Evolutionary conservation across 148 eudicot genomes (phyloP).

Genomic region (Vaccinium macrocarpon): DNA sequence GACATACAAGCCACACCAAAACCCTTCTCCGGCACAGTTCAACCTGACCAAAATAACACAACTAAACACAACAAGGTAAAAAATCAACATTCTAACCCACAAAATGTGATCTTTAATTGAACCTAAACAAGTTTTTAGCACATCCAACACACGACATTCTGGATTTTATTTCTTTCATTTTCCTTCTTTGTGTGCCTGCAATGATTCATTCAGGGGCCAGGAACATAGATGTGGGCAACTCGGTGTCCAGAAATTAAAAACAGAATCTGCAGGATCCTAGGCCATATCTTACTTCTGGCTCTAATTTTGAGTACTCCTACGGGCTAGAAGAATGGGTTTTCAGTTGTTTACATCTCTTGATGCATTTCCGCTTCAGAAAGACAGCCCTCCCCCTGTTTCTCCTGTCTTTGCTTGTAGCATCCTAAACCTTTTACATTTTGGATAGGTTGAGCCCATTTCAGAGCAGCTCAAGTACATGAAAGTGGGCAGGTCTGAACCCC

Average conservation of each 20-base stretch:
- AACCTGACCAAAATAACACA: background rate
- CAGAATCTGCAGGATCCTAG: background rate
- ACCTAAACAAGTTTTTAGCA: background rate
- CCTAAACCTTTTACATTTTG: background rate
- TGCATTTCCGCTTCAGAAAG: background rate
- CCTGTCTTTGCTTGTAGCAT: background rate
- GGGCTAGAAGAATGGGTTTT: conserved; percentile 3
- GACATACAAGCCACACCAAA: background rate
- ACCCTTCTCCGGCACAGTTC: background rate
- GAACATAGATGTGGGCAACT: background rate
- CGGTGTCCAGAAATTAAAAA: background rate
- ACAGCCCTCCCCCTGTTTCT: background rate
- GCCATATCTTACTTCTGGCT: background rate
- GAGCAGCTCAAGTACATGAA: background rate
- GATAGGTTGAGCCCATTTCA: background rate
- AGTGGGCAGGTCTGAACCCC: background rate
- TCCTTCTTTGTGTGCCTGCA: background rate
- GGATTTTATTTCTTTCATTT: background rate
- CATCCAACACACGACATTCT: background rate
- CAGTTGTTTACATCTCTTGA: background rate
- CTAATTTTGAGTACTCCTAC: background rate
- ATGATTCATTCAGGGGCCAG: background rate
- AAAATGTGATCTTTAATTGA: background rate
- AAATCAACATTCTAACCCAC: background rate
- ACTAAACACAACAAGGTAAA: background rate